Base-by-base conservation (phyloP, 805 yeast species). In the Starmerella bacillaris region DNA sequence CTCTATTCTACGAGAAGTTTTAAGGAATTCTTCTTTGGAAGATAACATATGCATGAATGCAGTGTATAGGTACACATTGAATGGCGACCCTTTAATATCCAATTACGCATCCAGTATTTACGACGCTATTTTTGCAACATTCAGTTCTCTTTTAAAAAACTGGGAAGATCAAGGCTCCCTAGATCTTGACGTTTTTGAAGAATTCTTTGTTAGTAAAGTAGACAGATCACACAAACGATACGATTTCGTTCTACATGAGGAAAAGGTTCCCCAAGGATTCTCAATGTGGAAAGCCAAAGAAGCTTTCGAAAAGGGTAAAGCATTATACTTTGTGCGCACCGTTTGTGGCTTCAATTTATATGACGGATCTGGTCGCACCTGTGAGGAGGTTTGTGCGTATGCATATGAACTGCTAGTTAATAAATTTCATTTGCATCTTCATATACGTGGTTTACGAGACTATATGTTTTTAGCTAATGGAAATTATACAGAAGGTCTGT, bases 111-210 rank as follows among this genome's bases (percentile, higher is more conserved):
- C 34, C 0, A 45, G 54, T 4, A 55, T 78, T 16, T 67, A 72
- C 36, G 35, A 51, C 3, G 60, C 60, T 21, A 60, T 70, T 3
- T 54, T 67, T 0, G 56, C 56, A 4, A 80, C 92, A 1, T 80
- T 79, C 50, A 64, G 63, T 36, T 70, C 67, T 27, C 60, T 72
- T 21, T 45, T 78, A 4, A 61, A 63, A 27, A 60, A 62, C 29
- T 86, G 95, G 95, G 50, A 82, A 2, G 51, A 69, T 1, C 55
- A 64, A 29, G 95, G 94, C 1, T 70, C 67, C 34, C 49, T 82
- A 12, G 55, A 60, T 1, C 28, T 21, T 3, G 71, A 68, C 37
- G 62, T 58, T 1, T 58, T 57, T 37, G 64, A 63, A 12, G 86
- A 75, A 42, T 82, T 82, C 47, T 84, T 79, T 46, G 68, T 67